Conservation (phyloP, 495 filamentous ascomycete genomes). For the Penicillium parvum region DNA sequence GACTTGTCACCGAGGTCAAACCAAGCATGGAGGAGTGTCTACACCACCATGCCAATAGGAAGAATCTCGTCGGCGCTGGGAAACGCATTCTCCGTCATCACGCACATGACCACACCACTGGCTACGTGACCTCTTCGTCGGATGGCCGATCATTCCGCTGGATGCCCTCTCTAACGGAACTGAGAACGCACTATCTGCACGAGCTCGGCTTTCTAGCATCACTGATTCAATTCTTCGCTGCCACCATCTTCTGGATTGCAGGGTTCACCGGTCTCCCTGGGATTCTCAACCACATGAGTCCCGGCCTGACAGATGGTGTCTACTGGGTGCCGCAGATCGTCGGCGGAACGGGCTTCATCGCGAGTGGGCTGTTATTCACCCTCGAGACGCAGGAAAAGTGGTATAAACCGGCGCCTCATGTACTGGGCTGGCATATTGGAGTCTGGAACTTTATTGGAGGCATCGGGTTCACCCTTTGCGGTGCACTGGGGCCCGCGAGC, state of each 20-base stretch:
- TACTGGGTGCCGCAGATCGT: conserved; percentile 69
- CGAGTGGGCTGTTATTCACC: conserved; percentile 58
- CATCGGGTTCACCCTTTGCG: conserved; percentile 65
- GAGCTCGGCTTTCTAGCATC: conserved; percentile 69
- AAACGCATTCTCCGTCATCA: conserved; percentile 1
- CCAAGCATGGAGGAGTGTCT: conserved; percentile 33
- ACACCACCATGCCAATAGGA: conserved; percentile 55
- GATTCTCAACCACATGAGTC: conserved; percentile 46
- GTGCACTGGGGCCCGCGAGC: conserved; percentile 55
- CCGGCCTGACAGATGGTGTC: conserved; percentile 47
- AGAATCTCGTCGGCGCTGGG: conserved; percentile 38
- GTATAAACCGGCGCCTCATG: conserved; percentile 53
- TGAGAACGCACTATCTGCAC: conserved; percentile 59
- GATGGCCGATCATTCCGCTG: conserved; percentile 49
- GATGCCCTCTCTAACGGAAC: conserved; percentile 54
- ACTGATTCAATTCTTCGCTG: conserved; percentile 54
- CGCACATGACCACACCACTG: neutral
- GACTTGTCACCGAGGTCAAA: conserved; percentile 16
- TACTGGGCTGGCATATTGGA: conserved; percentile 61
- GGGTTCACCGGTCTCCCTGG: conserved; percentile 62
- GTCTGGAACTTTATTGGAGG: conserved; percentile 57
- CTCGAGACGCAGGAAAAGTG: conserved; percentile 65
- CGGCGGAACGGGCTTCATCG: conserved; percentile 60
- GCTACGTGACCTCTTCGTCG: conserved; percentile 12
- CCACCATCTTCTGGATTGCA: conserved; percentile 61